phyloP scores from a whole-genome alignment of 768 basidiomycete species.

The Ramaria sp. region DNA sequence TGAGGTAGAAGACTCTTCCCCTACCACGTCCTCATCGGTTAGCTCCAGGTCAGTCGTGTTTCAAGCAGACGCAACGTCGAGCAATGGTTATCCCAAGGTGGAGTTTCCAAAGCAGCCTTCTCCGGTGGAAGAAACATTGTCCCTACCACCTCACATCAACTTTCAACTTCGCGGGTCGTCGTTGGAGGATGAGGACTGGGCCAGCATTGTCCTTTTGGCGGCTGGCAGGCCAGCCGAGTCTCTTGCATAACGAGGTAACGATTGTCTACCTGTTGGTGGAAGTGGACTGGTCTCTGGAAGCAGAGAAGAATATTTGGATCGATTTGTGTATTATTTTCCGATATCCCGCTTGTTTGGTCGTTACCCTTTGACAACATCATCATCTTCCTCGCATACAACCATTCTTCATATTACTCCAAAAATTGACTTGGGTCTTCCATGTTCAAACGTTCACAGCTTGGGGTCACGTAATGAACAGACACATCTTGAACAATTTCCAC shows the following conservation, averaged over 20 bases:
- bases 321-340: background rate
- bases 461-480: too few species aligned
- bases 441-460: too few species aligned
- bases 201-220: constrained; percentile 60
- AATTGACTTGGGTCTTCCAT: too few species aligned
- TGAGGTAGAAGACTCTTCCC: background rate
- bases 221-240: constrained; percentile 24
- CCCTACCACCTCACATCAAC: constrained; percentile 9
- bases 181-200: constrained; percentile 52
- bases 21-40: background rate
- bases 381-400: too few species aligned
- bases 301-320: too few species aligned
- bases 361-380: too few species aligned
- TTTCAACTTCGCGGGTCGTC: constrained; percentile 7
- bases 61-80: background rate
- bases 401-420: too few species aligned
- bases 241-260: background rate
- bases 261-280: background rate
- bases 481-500: too few species aligned
- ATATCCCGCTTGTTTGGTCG: too few species aligned
- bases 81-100: background rate
- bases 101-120: constrained; percentile 5
- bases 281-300: too few species aligned
- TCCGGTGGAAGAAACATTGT: background rate
- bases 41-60: constrained; percentile 7